Conservation (phyloP, 345 rosid genomes). For the Leavenworthia alabamica region DNA sequence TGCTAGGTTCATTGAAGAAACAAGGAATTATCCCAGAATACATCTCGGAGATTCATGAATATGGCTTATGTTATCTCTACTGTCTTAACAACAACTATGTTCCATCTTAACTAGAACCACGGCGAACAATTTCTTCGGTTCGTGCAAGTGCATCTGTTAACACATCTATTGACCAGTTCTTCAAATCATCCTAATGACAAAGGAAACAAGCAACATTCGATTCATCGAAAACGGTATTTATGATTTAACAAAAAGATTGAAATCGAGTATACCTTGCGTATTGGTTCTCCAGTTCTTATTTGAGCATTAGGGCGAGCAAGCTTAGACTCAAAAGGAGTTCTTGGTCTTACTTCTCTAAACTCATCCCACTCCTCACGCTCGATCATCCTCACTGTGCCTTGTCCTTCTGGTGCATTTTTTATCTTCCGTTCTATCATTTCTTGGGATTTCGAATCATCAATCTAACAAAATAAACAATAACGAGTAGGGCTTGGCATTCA, state of each 20-base stretch:
- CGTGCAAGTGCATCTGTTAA: conserved; percentile 67
- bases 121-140: conserved; percentile 59
- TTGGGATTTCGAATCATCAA: conserved; percentile 76
- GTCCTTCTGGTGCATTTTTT: conserved; percentile 71
- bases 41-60: too few relatives aligned
- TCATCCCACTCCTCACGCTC: conserved; percentile 84
- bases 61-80: too few relatives aligned
- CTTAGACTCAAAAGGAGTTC: conserved; percentile 93
- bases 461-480: too few relatives aligned
- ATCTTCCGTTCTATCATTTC: conserved; percentile 83
- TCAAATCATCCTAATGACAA: conserved; percentile 60
- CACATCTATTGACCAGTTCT: conserved; percentile 90
- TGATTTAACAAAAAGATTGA: not conserved
- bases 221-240: too few relatives aligned
- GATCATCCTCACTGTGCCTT: conserved; percentile 79
- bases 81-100: too few relatives aligned
- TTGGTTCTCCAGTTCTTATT: conserved; percentile 70
- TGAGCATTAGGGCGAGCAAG: conserved; percentile 82
- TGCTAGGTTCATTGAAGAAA: too few relatives aligned
- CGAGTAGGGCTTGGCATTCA: too few relatives aligned
- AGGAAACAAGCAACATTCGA: not conserved
- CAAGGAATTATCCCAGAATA: too few relatives aligned
- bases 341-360: conserved; percentile 79
- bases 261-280: conserved; percentile 42
- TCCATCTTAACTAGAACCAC: too few relatives aligned